These are phyloP conservation scores for Picochlorum sp. DNA, from an alignment of 139 green algal genomes.

Conservation along the genomic window DNA sequence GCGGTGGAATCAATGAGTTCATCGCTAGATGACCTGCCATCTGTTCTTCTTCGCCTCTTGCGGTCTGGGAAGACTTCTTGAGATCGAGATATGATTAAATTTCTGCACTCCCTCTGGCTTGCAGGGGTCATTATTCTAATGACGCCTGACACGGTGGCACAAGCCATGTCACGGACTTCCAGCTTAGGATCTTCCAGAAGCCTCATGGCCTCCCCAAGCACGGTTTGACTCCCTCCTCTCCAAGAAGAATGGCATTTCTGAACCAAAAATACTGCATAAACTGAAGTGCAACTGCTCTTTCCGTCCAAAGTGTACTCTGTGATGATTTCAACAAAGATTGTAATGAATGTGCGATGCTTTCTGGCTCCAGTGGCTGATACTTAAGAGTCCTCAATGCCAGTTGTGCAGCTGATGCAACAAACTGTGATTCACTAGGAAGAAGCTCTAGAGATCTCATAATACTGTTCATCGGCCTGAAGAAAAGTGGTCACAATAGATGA, in stretches of 20 bases:
- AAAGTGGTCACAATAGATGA: constrained; percentile 11
- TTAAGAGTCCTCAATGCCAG: constrained; percentile 48
- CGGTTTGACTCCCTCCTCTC: not conserved
- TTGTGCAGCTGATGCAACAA: constrained; percentile 42
- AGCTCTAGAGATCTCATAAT: constrained; percentile 62
- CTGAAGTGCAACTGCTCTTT: constrained; percentile 54
- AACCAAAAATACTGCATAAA: constrained; percentile 76
- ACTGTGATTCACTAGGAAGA: constrained; percentile 57
- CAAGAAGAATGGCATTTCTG: constrained; percentile 62
- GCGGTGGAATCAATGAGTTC: constrained; percentile 1
- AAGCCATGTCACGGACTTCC: constrained; percentile 59
- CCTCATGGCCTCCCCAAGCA: constrained; percentile 34
- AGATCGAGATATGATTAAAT: constrained; percentile 32
- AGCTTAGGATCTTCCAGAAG: constrained; percentile 64
- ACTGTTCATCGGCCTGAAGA: constrained; percentile 47
- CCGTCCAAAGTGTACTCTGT: constrained; percentile 47
- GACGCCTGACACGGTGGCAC: constrained; percentile 53
- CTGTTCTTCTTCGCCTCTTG: constrained; percentile 2
- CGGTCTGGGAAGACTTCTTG: constrained; percentile 30
- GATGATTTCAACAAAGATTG: constrained; percentile 4
- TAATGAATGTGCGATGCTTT: constrained; percentile 19
- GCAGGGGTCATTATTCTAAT: constrained; percentile 19
- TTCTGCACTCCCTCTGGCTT: constrained; percentile 28
- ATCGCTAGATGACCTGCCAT: not conserved
- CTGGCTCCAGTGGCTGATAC: constrained; percentile 50